Conservation (phyloP, 1,284 basidiomycete genomes). For the Leccinum laetum region DNA sequence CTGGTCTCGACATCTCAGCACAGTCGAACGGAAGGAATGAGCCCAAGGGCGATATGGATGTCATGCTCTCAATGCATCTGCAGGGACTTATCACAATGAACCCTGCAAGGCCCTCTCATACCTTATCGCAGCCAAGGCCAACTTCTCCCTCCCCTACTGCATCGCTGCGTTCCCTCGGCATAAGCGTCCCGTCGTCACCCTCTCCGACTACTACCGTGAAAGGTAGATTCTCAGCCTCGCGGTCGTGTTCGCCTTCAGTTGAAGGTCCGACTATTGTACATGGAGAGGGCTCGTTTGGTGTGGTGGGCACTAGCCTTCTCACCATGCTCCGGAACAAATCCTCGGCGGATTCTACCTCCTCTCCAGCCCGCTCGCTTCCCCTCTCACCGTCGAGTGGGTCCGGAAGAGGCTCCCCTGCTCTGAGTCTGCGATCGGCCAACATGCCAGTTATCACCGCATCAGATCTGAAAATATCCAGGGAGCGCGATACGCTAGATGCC, state of each 20-base stretch:
- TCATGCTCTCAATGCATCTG: slow-evolving; percentile 76
- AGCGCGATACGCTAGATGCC: slow-evolving; percentile 33
- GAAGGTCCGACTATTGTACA: slow-evolving; percentile 35
- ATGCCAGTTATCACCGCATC: slow-evolving; percentile 30
- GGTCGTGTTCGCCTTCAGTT: slow-evolving; percentile 59
- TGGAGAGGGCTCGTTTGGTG: slow-evolving; percentile 52
- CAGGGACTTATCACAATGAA: slow-evolving; percentile 50
- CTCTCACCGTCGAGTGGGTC: slow-evolving; percentile 19
- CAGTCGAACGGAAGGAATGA: slow-evolving; percentile 47
- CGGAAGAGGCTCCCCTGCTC: slow-evolving; percentile 28
- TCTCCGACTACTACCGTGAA: slow-evolving; percentile 40
- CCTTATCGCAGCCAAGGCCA: slow-evolving; percentile 25
- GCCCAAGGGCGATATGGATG: slow-evolving; percentile 76
- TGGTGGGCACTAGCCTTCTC: slow-evolving; percentile 53
- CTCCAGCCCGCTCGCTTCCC: slow-evolving; percentile 23
- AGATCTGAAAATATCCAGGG: slow-evolving; percentile 57
- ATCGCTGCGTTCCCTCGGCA: slow-evolving; percentile 43
- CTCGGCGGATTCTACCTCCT: slow-evolving; percentile 29
- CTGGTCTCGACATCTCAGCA: slow-evolving; percentile 55
- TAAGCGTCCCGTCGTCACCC: slow-evolving; percentile 19
- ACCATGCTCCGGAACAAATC: slow-evolving; percentile 48
- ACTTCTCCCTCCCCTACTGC: slow-evolving; percentile 46
- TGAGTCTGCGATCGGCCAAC: slow-evolving; percentile 28
- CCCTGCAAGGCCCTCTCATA: slow-evolving; percentile 18
- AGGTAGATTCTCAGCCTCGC: slow-evolving; percentile 53